phyloP scores from a whole-genome alignment of 2,329 filamentous ascomycete genomes.

The Clonostachys solani region DNA sequence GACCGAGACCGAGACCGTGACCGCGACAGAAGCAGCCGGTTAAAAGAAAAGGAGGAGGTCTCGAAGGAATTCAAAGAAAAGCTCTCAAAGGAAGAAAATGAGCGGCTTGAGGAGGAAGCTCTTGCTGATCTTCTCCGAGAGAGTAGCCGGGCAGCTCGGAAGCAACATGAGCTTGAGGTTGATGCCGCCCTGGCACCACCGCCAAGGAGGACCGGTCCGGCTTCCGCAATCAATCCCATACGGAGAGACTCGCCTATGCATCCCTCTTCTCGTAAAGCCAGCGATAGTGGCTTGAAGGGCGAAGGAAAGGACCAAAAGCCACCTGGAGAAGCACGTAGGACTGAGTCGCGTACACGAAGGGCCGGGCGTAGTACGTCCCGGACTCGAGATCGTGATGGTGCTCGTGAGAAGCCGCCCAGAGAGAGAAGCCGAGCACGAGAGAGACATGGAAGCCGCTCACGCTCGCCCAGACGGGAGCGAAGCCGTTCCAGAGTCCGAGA shows the following conservation, averaged over 20 bases:
- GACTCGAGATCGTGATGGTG: constrained; percentile 10
- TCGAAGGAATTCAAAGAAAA: constrained; percentile 46
- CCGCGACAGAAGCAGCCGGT: constrained; percentile 18
- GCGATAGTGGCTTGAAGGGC: constrained; percentile 19
- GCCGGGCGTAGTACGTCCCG: constrained; percentile 25
- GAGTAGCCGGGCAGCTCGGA: constrained; percentile 43
- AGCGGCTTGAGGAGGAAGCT: constrained; percentile 53
- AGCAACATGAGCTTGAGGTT: constrained; percentile 51
- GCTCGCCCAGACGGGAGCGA: constrained; percentile 28
- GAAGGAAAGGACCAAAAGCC: constrained; percentile 20
- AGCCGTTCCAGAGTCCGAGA: constrained; percentile 23
- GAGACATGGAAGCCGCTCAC: constrained; percentile 16
- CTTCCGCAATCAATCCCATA: constrained; percentile 56
- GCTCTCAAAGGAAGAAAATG: constrained; percentile 53
- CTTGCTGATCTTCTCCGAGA: constrained; percentile 55
- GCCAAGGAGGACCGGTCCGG: constrained; percentile 44
- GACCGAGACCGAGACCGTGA: constrained; percentile 33
- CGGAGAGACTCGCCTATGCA: constrained; percentile 37
- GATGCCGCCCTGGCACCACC: constrained; percentile 53
- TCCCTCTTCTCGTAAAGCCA: constrained; percentile 31
- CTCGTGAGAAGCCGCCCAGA: not conserved
- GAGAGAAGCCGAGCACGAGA: constrained; percentile 4
- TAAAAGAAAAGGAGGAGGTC: constrained; percentile 27
- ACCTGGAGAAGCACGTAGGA: too few species aligned
- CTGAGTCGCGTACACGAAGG: constrained; percentile 7